Percentiles rank a stretch among this genome's conserved stretches.
Evolutionary conservation across 805 yeast genomes (phyloP).

Genomic region (Candida nemodendra): DNA sequence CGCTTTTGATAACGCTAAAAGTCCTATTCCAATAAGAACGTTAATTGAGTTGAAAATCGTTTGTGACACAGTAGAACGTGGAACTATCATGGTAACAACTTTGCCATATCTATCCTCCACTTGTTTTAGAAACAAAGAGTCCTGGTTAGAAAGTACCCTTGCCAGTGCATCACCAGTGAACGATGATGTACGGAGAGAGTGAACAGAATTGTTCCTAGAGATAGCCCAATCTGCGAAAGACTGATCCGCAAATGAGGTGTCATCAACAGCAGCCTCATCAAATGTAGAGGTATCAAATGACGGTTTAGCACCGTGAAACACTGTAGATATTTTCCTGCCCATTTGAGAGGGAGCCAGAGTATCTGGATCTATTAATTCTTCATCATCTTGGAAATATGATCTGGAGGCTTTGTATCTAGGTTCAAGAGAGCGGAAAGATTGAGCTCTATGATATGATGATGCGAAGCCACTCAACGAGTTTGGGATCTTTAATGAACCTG

Average conservation of each 20-base stretch:
- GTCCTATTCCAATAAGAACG: slow-evolving; percentile 66
- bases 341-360: slow-evolving; percentile 62
- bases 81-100: slow-evolving; percentile 67
- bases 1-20: slow-evolving; percentile 66
- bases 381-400: slow-evolving; percentile 62
- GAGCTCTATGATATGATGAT: slow-evolving; percentile 75
- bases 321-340: slow-evolving; percentile 65
- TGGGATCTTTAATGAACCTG: slow-evolving; percentile 55
- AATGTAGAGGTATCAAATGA: slow-evolving; percentile 24
- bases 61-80: slow-evolving; percentile 77
- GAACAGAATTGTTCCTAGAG: slow-evolving; percentile 26
- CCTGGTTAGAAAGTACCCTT: slow-evolving; percentile 26
- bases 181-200: no score
- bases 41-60: slow-evolving; percentile 67
- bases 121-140: slow-evolving; percentile 37
- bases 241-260: slow-evolving; percentile 39
- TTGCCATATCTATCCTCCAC: slow-evolving; percentile 73
- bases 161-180: slow-evolving; percentile 16
- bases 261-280: slow-evolving; percentile 42
- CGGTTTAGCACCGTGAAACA: slow-evolving; percentile 30
- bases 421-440: slow-evolving; percentile 57
- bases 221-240: slow-evolving; percentile 27
- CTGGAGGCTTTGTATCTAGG: slow-evolving; percentile 57
- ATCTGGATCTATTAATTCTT: slow-evolving; percentile 66
- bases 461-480: slow-evolving; percentile 79